phyloP scores from a whole-genome alignment of 805 yeast genomes.

The Sungouiella blattae region DNA sequence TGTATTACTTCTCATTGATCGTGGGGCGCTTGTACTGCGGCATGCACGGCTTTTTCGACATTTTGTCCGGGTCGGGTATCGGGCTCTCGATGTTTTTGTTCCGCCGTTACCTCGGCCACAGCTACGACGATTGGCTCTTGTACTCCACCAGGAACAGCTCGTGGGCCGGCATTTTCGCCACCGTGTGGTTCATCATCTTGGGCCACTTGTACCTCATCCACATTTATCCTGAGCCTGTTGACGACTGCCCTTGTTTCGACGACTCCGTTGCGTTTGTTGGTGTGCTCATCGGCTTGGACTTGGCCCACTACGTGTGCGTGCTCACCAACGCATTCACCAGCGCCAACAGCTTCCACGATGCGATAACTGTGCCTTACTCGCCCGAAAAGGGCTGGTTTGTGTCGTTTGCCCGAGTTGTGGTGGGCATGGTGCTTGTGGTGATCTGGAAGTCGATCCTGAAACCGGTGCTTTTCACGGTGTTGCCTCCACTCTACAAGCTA shows the following conservation, averaged over 20 bases:
- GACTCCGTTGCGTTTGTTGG: slow-evolving; percentile 93
- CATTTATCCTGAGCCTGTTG: slow-evolving; percentile 79
- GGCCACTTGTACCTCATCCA: slow-evolving; percentile 53
- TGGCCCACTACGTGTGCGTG: slow-evolving; percentile 52
- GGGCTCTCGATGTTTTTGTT: slow-evolving; percentile 55
- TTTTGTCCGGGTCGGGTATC: slow-evolving; percentile 58
- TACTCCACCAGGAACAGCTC: slow-evolving; percentile 20
- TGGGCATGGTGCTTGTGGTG: slow-evolving; percentile 63
- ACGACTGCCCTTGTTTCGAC: slow-evolving; percentile 94
- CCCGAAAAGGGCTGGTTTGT: slow-evolving; percentile 41
- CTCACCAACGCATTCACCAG: slow-evolving; percentile 25
- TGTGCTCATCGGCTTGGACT: slow-evolving; percentile 74
- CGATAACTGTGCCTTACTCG: slow-evolving; percentile 41
- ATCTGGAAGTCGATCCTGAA: slow-evolving; percentile 75
- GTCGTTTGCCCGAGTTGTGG: slow-evolving; percentile 39
- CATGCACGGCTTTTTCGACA: slow-evolving; percentile 91
- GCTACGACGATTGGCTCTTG: slow-evolving; percentile 47
- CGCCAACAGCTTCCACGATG: slow-evolving; percentile 18
- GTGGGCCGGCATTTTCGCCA: slow-evolving; percentile 20
- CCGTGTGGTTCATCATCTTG: slow-evolving; percentile 34
- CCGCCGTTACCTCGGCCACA: slow-evolving; percentile 37
- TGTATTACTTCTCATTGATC: slow-evolving; percentile 64
- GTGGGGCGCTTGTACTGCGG: slow-evolving; percentile 91
- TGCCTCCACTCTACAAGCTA: slow-evolving; percentile 56
- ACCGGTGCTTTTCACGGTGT: slow-evolving; percentile 52